phyloP scores from a whole-genome alignment of 805 yeast species.

The Tetrapisispora fleetii region DNA sequence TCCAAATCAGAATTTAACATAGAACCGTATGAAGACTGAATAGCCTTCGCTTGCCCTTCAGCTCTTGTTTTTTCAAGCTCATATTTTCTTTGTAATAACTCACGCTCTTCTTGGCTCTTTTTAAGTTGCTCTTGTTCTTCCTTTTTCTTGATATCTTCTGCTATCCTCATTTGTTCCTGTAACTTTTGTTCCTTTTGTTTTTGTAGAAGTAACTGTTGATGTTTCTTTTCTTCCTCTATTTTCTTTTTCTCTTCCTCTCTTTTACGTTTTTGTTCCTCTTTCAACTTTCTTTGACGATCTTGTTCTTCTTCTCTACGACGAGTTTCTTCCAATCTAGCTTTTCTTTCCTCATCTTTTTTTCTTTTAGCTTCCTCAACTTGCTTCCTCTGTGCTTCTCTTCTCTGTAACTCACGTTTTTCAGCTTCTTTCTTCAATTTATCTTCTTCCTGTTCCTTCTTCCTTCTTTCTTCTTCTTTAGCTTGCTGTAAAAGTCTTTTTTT shows the following conservation, averaged over 20 bases:
- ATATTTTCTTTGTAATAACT: not conserved
- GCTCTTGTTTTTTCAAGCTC: not conserved
- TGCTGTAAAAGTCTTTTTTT: constrained; percentile 53
- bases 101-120: not conserved
- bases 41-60: not conserved
- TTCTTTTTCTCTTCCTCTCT: constrained; percentile 31
- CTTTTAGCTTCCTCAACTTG: constrained; percentile 34
- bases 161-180: constrained; percentile 19
- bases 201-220: constrained; percentile 22
- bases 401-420: constrained; percentile 35
- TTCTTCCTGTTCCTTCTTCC: constrained; percentile 44
- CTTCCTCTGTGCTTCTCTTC: constrained; percentile 30
- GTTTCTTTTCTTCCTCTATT: constrained; percentile 23
- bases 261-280: constrained; percentile 33
- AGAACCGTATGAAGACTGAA: constrained; percentile 1
- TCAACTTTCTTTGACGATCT: constrained; percentile 29
- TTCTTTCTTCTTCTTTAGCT: constrained; percentile 53
- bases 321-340: constrained; percentile 33
- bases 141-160: constrained; percentile 15
- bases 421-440: constrained; percentile 38
- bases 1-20: not conserved
- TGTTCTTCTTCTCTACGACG: constrained; percentile 34
- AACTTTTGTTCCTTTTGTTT: constrained; percentile 19
- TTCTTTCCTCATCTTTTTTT: constrained; percentile 33
- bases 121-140: constrained; percentile 2